Base-by-base conservation (phyloP, 1,284 basidiomycete genomes). In the Cryptococcus neoformans region DNA sequence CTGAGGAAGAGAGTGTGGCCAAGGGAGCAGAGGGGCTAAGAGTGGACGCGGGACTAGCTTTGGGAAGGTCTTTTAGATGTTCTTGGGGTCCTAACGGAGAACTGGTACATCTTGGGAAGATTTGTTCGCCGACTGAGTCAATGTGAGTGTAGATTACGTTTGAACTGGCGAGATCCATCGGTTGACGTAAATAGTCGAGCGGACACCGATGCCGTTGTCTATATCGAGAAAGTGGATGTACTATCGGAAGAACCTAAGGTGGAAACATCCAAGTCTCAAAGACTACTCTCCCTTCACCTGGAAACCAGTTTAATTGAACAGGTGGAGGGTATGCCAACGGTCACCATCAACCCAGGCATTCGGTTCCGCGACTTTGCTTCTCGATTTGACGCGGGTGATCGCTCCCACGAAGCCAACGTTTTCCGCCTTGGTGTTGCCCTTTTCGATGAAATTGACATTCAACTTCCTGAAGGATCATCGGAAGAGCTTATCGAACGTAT, bases 371-470 rank as follows among this genome's bases (percentile, higher is more conserved):
- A 92, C 36, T 92, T 95, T 68, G 81, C 84, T 2, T 76, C 83
- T 2, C 80, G 89, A 14, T 95, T 92, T 73, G 83, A 88, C 9
- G 70, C 84, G 21, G 84, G 84, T 44, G 89, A 95, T 68, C 81
- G 82, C 14, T 86, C 88, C 0, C 85, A 85, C 63, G 88, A 90
- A 68, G 88, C 92, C 1, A 84, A 83, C 11, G 74, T 97, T 34
- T 98, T 94, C 81, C 85, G 88, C 28, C 84, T 99, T 0, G 92
- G 92, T 6, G 83, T 84, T n/a, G 91, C 92, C 0, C 81, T 99
- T 0, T 99, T 98, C 70, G 96, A 99, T 76, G 82, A 83, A 63
- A 78, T 84, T 54, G 82, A 84, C 36, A 81, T 95, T 38, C 81
- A 85, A 44, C 80, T 91, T n/a, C 83, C 83, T 8, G 79, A 82